phyloP scores from a whole-genome alignment of 495 filamentous ascomycete genomes.

The Trichoderma parareesei region DNA sequence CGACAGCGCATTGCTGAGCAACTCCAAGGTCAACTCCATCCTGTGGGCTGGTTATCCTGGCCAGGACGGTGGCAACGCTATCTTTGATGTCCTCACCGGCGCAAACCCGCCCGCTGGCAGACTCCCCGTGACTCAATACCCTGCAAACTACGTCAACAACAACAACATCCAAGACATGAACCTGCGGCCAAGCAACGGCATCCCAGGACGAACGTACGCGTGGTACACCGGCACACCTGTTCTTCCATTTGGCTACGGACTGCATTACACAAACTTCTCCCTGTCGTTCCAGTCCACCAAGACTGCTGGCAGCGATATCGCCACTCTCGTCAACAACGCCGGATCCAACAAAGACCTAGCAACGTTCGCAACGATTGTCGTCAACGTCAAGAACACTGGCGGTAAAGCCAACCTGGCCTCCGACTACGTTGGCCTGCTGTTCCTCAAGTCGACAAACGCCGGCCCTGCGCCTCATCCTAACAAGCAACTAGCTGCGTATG shows the following conservation, averaged over 20 bases:
- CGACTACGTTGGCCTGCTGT: slow-evolving; percentile 53
- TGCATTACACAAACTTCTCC: slow-evolving; percentile 44
- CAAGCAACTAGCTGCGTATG: slow-evolving; percentile 56
- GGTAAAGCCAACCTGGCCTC: slow-evolving; percentile 28
- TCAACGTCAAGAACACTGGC: slow-evolving; percentile 45
- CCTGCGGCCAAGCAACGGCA: slow-evolving; percentile 26
- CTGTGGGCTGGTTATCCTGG: slow-evolving; percentile 49
- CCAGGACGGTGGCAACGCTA: slow-evolving; percentile 46
- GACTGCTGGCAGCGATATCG: slow-evolving; percentile 23
- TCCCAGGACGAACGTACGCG: slow-evolving; percentile 38
- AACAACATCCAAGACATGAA: slow-evolving; percentile 37
- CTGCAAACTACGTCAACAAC: slow-evolving; percentile 29
- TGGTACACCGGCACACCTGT: slow-evolving; percentile 34
- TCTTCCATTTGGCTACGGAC: slow-evolving; percentile 42
- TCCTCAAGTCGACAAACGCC: slow-evolving; percentile 38
- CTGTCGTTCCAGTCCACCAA: slow-evolving; percentile 37
- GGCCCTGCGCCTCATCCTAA: slow-evolving; percentile 55
- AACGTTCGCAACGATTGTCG: slow-evolving; percentile 33
- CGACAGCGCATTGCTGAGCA: slow-evolving; percentile 38
- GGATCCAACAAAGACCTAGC: slow-evolving; percentile 32
- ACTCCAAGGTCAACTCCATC: slow-evolving; percentile 21
- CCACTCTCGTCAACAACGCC: slow-evolving; percentile 23
- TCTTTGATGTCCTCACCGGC: slow-evolving; percentile 46
- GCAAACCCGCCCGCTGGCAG: slow-evolving; percentile 47
- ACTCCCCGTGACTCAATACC: slow-evolving; percentile 51